A percentile compares a stretch with the other conserved stretches of the same genome.
Evolutionary conservation across 2,329 filamentous ascomycete genomes (phyloP).

Genomic region (Aurifilum marmelostoma): DNA sequence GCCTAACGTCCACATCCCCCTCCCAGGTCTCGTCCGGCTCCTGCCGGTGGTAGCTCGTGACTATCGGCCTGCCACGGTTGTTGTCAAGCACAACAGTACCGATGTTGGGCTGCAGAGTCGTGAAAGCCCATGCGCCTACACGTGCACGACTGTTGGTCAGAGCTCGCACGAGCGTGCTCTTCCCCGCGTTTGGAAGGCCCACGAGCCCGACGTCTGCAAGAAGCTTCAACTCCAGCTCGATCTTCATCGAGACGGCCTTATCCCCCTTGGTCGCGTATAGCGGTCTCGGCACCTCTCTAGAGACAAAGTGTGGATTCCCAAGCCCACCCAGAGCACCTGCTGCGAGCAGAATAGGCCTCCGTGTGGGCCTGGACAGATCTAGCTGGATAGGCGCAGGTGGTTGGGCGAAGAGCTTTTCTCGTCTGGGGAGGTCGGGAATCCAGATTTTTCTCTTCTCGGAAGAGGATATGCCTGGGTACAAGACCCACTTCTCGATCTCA

Average conservation of each 20-base stretch:
- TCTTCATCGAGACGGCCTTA: conserved; percentile 72
- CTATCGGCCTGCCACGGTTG: conserved; percentile 72
- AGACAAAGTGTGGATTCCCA: conserved; percentile 91
- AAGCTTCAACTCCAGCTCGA: conserved; percentile 91
- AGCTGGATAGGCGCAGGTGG: conserved; percentile 73
- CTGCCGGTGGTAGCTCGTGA: conserved; percentile 43
- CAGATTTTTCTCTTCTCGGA: conserved; percentile 64
- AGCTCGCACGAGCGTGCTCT: conserved; percentile 87
- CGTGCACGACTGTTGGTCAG: conserved; percentile 87
- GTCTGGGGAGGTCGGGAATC: conserved; percentile 55
- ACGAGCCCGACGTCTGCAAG: conserved; percentile 94
- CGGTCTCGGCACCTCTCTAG: conserved; percentile 72
- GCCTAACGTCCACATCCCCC: conserved; percentile 50
- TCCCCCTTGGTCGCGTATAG: conserved; percentile 90
- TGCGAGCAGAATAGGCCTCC: conserved; percentile 81
- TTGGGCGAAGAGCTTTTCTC: conserved; percentile 64
- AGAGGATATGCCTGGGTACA: conserved; percentile 78
- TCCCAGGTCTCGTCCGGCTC: conserved; percentile 42
- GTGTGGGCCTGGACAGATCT: conserved; percentile 76
- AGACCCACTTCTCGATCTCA: conserved; percentile 74
- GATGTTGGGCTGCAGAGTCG: conserved; percentile 91
- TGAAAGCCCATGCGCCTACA: conserved; percentile 95
- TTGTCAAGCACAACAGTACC: conserved; percentile 93
- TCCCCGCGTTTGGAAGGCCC: conserved; percentile 93
- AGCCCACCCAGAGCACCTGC: conserved; percentile 87